Evolutionary conservation across 768 basidiomycete species (phyloP), one percentile per base, ranked within the genome.

Genomic region (Crucibulum laeve): DNA sequence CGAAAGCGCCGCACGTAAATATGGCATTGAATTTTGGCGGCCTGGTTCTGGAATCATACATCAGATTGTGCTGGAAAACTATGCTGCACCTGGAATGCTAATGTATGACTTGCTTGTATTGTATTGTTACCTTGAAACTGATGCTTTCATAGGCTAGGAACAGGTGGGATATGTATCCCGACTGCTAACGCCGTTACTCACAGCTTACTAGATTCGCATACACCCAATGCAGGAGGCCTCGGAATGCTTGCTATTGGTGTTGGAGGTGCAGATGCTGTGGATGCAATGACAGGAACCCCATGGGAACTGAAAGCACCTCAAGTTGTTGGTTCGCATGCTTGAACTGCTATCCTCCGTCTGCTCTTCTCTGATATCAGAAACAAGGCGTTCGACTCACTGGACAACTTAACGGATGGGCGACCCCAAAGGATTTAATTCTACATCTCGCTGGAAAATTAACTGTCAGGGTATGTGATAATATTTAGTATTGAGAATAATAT

Each of bases 261-360:
- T n/a, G 96, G 96, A 48, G 96, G 96, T 43, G 96, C 95, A 25
- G 96, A 99, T 58, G 92, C 92, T 18, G 94, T 98, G 15, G 96
- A 99, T 63, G 95, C 93, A 6, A 87, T 99, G 82, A 97, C 94
- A 2, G 91, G 88, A 39, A 97, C 93, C 8, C 93, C 95, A 33
- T 99, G 96, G 96, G 95, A 97, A 63, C 69, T 98, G 40, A 96
- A 95, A 63, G 91, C 91, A 15, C 92, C 92, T 8, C 74, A 84
- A 48, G 74, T 96, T 22, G 74, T 87, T 39, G 90, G 89, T 87
- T 50, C 55, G 79, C 53, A 35, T 41, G 36, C 34, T 46, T 23
- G n/a, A n/a, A n/a, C 21, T 11, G 19, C 43, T 25, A 35, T 43
- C 25, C 26, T 40, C 25, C 5, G 2, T 22, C 8, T 43, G 15